Base-by-base conservation (phyloP, 129 eudicot species). In the Smallanthus sonchifolius region DNA sequence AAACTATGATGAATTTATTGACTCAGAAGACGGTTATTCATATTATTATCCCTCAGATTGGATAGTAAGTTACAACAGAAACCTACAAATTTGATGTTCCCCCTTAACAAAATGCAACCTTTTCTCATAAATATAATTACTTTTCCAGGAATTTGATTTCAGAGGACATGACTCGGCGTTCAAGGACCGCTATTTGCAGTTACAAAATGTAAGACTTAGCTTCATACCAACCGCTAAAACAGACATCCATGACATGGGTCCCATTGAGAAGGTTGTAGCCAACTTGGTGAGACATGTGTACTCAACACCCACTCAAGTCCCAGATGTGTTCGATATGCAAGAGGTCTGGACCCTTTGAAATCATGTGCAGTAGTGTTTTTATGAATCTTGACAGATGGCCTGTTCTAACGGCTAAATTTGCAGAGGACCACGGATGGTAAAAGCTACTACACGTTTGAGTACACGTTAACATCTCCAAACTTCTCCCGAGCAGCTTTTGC, bases 91-190 rank as follows among this genome's bases (percentile, higher is more conserved):
- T 56, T 79, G 30, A 60, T 64, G 28, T 35, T 43, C 45, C 52
- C 3, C 3, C 3, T 30, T 28, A 4, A 17, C 57, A 57, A 65
- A 5, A 36, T 34, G 17, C 1, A 15, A 51, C 3, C 3, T 64
- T 61, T 42, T 24, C 52, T 47, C 74, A 37, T 40, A 17, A 39
- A 56, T 52, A 15, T 32, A 37, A 40, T 57, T 17, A 28, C 51
- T 66, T 56, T 32, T 51, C 49, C 79, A 92, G 98, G 96, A 87
- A 4, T 89, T 84, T 71, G 95, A 93, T 49, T 92, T 82, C 84
- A 76, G 82, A 69, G 98, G 95, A 20, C 98, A 93, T 57, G 98
- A 93, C 75, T 93, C 98, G 60, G 98, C 98, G 15, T 93, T 93
- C 74, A 93, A 90, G 51, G 96, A 89, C 70, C 82, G 95, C 65